Base-by-base conservation (phyloP, 257 asterid genomes). In the Catharanthus roseus region DNA sequence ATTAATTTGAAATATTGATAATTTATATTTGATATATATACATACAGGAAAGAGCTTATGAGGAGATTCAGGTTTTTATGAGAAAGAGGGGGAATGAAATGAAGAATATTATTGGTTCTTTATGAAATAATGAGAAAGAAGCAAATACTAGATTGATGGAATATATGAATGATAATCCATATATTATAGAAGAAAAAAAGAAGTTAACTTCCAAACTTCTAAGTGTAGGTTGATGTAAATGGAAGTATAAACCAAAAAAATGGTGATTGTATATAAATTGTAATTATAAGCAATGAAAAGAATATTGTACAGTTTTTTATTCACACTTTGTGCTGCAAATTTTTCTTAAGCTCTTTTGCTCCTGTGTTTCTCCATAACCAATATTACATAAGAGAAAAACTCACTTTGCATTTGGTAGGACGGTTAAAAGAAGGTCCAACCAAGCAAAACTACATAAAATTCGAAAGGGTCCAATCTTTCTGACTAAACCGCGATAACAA, bases 41-140 rank as follows among this genome's bases (percentile, higher is more conserved):
- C 53, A 4, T 70, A 83, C 85, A 90, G 96, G 82, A 81, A 82
- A 78, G 96, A 90, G 69, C 45, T 90, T 36, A 9, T 71, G 23
- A 82, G 96, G 80, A 81, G 96, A 70, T 2, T 85, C 13, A 71
- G 72, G 49, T 76, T 82, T 33, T 15, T 47, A 28, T n/a, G 71
- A 73, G 69, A 10, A 68, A 53, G 12, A 67, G 19, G 62, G 53
- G 16, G 21, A 70, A 10, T 23, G 54, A 67, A 10, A 42, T 39
- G 50, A 64, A 64, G 70, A 36, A 18, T 26, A 57, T n/a, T n/a
- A n/a, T n/a, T 57, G 41, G 23, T 34, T 3, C 13, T 62, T 29
- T 49, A 19, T 33, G 18, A 34, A 63, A n/a, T n/a, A n/a, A n/a
- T n/a, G n/a, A 60, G 58, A 72, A 72, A 54, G 6, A 16, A 29